Percentiles rank a stretch among this genome's conserved stretches.
phyloP scores from a whole-genome alignment of 495 filamentous ascomycete species.

The Stereocaulon alpinum region DNA sequence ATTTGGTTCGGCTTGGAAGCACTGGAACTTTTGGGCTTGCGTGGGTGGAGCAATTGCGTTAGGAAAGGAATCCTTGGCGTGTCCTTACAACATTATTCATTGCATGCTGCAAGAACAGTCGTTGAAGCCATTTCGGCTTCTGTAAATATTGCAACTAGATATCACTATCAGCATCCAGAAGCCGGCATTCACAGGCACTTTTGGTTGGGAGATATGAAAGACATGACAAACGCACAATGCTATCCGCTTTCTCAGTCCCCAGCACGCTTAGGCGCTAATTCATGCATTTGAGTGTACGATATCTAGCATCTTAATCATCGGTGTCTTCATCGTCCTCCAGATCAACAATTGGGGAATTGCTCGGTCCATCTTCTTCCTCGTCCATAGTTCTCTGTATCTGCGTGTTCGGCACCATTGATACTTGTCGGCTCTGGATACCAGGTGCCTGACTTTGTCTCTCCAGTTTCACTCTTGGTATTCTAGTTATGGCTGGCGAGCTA shows the following conservation, averaged over 20 bases:
- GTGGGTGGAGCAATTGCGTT: neutral
- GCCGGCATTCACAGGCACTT: neutral
- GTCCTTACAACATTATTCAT: neutral
- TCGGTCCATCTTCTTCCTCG: neutral
- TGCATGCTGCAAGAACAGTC: neutral
- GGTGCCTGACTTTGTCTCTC: constrained; percentile 13
- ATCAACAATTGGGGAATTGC: neutral
- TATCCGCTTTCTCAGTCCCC: too few species aligned
- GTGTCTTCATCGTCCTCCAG: constrained; percentile 7
- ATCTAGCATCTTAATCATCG: neutral
- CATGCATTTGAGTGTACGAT: neutral
- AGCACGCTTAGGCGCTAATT: too few species aligned
- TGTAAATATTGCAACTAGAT: neutral
- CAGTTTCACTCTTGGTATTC: constrained; percentile 1
- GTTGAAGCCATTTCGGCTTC: neutral
- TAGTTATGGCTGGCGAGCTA: constrained; percentile 14
- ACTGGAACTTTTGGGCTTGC: neutral
- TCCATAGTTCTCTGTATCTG: neutral
- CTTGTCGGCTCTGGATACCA: constrained; percentile 1
- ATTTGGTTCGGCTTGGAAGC: neutral
- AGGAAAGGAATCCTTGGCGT: neutral
- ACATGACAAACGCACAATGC: neutral
- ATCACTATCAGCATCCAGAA: neutral
- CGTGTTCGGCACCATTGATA: constrained; percentile 12
- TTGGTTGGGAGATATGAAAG: neutral